A percentile compares a stretch with the other conserved stretches of the same genome.
Conservation (phyloP, 306 rosid species). For the Cicer bijugum region DNA sequence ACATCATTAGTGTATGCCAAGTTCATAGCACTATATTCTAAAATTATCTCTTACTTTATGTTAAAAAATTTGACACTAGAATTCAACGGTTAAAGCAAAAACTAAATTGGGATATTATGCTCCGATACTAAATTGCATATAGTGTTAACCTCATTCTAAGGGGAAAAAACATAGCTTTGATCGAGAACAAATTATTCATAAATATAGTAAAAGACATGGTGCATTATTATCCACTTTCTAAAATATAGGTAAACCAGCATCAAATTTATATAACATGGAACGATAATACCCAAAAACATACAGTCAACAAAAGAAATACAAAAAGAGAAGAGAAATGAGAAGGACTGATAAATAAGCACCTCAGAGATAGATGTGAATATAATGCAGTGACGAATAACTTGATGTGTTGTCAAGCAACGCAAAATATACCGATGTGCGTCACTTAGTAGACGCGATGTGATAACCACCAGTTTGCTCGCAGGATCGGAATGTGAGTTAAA, state of each 20-base stretch:
- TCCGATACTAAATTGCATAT: conserved; percentile 3
- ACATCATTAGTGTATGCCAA: neutral
- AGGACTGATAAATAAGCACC: conserved; percentile 11
- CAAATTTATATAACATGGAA: conserved; percentile 9
- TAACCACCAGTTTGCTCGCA: conserved; percentile 63
- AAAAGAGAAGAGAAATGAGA: conserved; percentile 42
- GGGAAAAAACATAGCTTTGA: neutral
- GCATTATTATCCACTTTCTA: neutral
- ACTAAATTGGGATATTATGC: neutral
- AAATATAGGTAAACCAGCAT: conserved; percentile 1
- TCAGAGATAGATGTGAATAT: conserved; percentile 64
- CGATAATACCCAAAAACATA: neutral
- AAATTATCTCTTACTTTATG: neutral
- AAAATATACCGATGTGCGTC: conserved; percentile 84
- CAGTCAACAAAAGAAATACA: conserved; percentile 4
- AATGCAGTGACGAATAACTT: conserved; percentile 63
- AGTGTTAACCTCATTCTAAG: neutral
- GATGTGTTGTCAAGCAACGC: conserved; percentile 84
- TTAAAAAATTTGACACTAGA: neutral
- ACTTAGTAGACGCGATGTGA: conserved; percentile 57
- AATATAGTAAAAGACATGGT: neutral
- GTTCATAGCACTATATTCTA: neutral
- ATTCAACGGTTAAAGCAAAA: neutral
- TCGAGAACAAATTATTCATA: conserved; percentile 7
- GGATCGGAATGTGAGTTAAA: conserved; percentile 63